phyloP scores from a whole-genome alignment of 345 rosid species.

The Euphorbia pulcherrima region DNA sequence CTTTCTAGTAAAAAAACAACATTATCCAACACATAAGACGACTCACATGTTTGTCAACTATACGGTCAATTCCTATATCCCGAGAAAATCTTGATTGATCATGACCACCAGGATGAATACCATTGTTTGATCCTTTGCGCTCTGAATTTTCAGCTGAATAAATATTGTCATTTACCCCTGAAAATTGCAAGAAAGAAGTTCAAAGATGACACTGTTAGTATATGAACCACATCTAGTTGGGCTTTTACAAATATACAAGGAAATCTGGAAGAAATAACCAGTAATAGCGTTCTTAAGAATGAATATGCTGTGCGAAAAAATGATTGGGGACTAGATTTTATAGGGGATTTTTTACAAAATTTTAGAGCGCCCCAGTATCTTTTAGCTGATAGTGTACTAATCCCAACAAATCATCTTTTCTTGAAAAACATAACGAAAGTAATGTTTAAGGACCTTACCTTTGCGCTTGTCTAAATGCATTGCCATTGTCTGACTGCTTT shows the following conservation, averaged over 20 bases:
- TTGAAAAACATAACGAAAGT: background rate
- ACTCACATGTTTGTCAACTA: constrained; percentile 26
- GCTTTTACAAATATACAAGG: background rate
- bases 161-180: constrained; percentile 27
- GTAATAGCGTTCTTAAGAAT: background rate
- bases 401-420: background rate
- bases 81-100: constrained; percentile 21
- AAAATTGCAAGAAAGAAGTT: constrained; percentile 8
- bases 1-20: constrained; percentile 11
- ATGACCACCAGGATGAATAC: constrained; percentile 20
- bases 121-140: constrained; percentile 21
- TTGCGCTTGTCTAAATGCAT: constrained; percentile 25
- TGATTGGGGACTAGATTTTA: background rate
- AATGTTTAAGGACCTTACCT: constrained; percentile 21
- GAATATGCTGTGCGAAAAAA: background rate
- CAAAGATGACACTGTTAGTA: background rate
- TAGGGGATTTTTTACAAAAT: background rate
- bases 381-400: background rate
- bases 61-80: constrained; percentile 17
- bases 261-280: too few species aligned
- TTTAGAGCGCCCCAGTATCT: background rate
- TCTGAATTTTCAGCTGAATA: constrained; percentile 24
- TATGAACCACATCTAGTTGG: background rate
- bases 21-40: background rate
- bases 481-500: constrained; percentile 28